phyloP scores from a whole-genome alignment of 257 asterid species.

The Dorcoceras hygrometricum region DNA sequence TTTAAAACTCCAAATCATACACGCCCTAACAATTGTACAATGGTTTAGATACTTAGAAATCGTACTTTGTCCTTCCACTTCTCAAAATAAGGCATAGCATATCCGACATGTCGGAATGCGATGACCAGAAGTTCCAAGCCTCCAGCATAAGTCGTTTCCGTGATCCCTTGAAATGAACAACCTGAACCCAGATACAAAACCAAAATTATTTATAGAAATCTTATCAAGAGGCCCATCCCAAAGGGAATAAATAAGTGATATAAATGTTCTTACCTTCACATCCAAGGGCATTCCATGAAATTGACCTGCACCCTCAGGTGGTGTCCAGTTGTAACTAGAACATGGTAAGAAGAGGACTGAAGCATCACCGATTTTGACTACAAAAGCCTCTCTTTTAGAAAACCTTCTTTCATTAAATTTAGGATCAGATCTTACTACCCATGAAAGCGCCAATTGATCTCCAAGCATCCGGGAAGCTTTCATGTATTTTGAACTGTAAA shows the following conservation, averaged over 20 bases:
- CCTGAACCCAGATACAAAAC: slow-evolving; percentile 44
- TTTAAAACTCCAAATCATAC: too few relatives aligned
- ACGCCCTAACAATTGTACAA: background rate
- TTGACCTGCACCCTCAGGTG: slow-evolving; percentile 98
- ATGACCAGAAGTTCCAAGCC: slow-evolving; percentile 73
- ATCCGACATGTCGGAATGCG: slow-evolving; percentile 51
- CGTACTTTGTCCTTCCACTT: slow-evolving; percentile 92
- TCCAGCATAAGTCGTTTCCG: slow-evolving; percentile 86
- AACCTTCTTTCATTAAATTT: slow-evolving; percentile 51
- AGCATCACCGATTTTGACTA: slow-evolving; percentile 50
- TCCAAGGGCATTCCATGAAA: slow-evolving; percentile 97
- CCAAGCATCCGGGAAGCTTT: too few relatives aligned
- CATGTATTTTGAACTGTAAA: slow-evolving; percentile 59
- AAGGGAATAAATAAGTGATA: slow-evolving; percentile 1
- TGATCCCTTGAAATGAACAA: slow-evolving; percentile 95
- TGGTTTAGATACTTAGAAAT: slow-evolving; percentile 37
- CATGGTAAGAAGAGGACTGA: slow-evolving; percentile 83
- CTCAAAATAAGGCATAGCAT: slow-evolving; percentile 80
- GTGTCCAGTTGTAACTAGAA: slow-evolving; percentile 88
- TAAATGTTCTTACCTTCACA: slow-evolving; percentile 63
- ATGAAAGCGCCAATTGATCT: slow-evolving; percentile 91
- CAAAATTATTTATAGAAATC: slow-evolving; percentile 20
- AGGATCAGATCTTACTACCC: slow-evolving; percentile 67
- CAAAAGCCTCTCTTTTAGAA: slow-evolving; percentile 57
- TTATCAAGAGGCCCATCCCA: slow-evolving; percentile 1